phyloP scores from a whole-genome alignment of 768 basidiomycete species.

The Kwoniella dendrophila region DNA sequence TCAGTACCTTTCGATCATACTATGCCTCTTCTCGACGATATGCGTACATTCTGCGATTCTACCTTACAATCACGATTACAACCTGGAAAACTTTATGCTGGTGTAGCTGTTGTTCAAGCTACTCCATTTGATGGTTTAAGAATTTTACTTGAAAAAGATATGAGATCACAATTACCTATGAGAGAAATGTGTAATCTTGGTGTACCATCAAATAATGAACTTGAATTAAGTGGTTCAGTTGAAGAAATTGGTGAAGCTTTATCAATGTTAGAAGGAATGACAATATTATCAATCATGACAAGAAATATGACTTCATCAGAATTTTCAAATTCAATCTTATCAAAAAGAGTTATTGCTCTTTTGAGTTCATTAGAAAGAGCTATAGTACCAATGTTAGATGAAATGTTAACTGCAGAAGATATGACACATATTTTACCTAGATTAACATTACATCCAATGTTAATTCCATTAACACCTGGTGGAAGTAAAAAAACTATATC shows the following conservation, averaged over 20 bases:
- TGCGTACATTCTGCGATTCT: constrained; percentile 45
- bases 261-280: constrained; percentile 50
- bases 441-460: constrained; percentile 48
- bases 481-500: constrained; percentile 6
- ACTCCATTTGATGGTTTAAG: constrained; percentile 56
- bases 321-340: constrained; percentile 14
- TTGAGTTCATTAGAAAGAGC: constrained; percentile 44
- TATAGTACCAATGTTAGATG: constrained; percentile 55
- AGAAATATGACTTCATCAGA: constrained; percentile 37
- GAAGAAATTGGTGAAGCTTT: constrained; percentile 56
- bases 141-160: constrained; percentile 48
- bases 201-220: constrained; percentile 17
- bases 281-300: constrained; percentile 45
- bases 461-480: constrained; percentile 52
- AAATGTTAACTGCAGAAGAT: constrained; percentile 46
- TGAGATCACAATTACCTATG: constrained; percentile 53
- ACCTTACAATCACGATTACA: constrained; percentile 37
- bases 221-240: constrained; percentile 40
- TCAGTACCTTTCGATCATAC: constrained; percentile 52
- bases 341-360: constrained; percentile 30
- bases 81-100: constrained; percentile 51
- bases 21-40: constrained; percentile 46
- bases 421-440: constrained; percentile 51
- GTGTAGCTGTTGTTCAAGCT: constrained; percentile 54
- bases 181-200: constrained; percentile 47